Percentiles rank a stretch among this genome's conserved stretches.
Evolutionary conservation across 805 yeast genomes (phyloP).

Genomic region (Yarrowia deformans): DNA sequence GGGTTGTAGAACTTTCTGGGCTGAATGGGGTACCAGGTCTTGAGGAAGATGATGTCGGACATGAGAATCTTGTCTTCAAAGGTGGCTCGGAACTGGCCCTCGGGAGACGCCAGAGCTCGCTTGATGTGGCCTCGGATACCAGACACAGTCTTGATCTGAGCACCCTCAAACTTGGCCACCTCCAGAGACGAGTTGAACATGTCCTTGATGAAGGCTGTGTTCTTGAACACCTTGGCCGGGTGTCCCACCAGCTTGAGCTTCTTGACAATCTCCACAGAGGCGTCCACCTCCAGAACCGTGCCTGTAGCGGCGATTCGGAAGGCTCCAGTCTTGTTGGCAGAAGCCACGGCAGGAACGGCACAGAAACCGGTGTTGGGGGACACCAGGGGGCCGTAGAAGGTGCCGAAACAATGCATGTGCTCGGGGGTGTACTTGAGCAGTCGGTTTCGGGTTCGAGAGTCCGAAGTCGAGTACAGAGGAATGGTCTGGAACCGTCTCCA

Average conservation of each 20-base stretch:
- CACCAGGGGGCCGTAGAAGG: constrained; percentile 95
- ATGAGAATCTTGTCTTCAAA: constrained; percentile 93
- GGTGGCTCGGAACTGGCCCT: constrained; percentile 94
- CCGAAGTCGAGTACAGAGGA: constrained; percentile 95
- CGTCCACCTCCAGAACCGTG: constrained; percentile 89
- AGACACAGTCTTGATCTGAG: constrained; percentile 92
- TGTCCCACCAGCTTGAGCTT: constrained; percentile 94
- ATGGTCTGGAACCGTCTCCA: constrained; percentile 99
- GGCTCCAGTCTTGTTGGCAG: constrained; percentile 81
- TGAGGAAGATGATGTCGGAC: constrained; percentile 80
- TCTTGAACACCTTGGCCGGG: constrained; percentile 91
- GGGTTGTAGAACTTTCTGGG: constrained; percentile 94
- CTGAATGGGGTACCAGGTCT: constrained; percentile 96
- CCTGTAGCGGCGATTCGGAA: constrained; percentile 98
- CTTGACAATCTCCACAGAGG: constrained; percentile 89
- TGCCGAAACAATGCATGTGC: constrained; percentile 94
- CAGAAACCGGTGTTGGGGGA: constrained; percentile 98
- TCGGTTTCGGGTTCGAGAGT: constrained; percentile 96
- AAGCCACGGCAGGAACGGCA: constrained; percentile 89
- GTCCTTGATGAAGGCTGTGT: constrained; percentile 96
- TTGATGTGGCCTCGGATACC: constrained; percentile 98
- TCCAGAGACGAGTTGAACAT: constrained; percentile 93
- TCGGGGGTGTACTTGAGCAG: constrained; percentile 98
- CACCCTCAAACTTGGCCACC: constrained; percentile 98
- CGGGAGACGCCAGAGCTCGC: constrained; percentile 91